Evolutionary conservation across 2,329 filamentous ascomycete species (phyloP), one percentile per base, ranked within the genome.

Genomic region (Zymoseptoria brevis): DNA sequence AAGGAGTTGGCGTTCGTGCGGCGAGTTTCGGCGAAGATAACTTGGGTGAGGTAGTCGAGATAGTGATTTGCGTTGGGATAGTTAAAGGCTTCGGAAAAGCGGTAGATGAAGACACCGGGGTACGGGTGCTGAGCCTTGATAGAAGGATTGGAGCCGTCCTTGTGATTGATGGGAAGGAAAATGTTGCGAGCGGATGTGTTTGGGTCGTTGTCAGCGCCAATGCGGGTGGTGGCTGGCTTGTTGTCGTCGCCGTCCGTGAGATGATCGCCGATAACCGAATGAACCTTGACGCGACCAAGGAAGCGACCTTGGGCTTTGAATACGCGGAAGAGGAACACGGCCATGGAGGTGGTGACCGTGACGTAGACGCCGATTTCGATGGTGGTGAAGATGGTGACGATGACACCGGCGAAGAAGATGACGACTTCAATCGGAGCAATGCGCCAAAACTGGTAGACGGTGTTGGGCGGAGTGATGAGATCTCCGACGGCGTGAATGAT

Each of bases 401-500:
- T 75, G 0, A 99, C 92, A 74, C 94, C 94, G 11, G 89, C 83
- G 68, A 97, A 93, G 80, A 96, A 99, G 71, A 97, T 91, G 54
- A 94, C 68, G 0, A 95, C 89, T 72, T 99, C 94, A 1, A 96
- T 72, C 0, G 94, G 94, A 0, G 90, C 94, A 5, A 96, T 89
- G 50, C 86, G 84, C 93, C 93, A 99, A 77, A 97, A 99, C 69
- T 94, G 88, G 74, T 96, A 96, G 11, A 97, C 82, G 0, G 88
- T 92, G 72, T 96, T 91, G 4, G 93, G 93, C 0, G 90, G 86
- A 0, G 92, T 96, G 72, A 97, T 89, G 57, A 99, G 77, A 72
- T 97, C 93, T 59, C 89, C 89, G 2, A 97, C 93, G 2, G 94
- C 94, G 72, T 97, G 93, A 63, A 97, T 96, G 65, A 97, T 96